A percentile compares a stretch with the other conserved stretches of the same genome.
These are phyloP conservation scores for Gossypium turneri DNA, from an alignment of 345 rosid species.

Conservation along the genomic window DNA sequence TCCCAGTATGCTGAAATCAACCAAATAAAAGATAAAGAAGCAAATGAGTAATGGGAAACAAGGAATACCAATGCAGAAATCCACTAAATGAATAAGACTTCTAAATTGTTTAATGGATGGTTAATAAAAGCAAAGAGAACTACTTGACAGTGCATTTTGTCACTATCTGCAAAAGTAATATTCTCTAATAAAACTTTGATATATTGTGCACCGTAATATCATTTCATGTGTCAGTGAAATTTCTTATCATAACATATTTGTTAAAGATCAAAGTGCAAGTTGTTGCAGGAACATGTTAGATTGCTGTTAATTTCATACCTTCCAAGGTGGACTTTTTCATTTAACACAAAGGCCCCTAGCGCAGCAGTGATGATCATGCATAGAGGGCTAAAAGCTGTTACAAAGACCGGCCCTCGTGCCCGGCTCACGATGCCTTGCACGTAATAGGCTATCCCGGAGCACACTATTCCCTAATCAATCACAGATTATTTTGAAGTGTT, in stretches of 20 bases:
- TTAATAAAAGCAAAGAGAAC: neutral
- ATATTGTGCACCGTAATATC: neutral
- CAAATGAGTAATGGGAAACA: neutral
- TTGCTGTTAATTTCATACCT: constrained; percentile 43
- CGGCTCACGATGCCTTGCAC: constrained; percentile 71
- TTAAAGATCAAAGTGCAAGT: neutral
- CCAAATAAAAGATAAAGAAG: neutral
- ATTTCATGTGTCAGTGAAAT: neutral
- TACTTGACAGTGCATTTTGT: neutral
- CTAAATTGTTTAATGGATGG: neutral
- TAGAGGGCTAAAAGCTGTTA: constrained; percentile 80
- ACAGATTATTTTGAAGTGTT: neutral
- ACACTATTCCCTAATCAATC: constrained; percentile 63
- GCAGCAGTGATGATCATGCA: constrained; percentile 82
- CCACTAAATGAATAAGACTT: constrained; percentile 5
- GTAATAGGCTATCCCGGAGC: constrained; percentile 87
- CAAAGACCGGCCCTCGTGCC: constrained; percentile 81
- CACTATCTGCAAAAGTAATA: neutral
- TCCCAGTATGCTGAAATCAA: constrained; percentile 59
- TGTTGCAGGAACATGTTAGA: too few relatives aligned
- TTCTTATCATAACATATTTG: neutral
- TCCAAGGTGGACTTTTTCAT: constrained; percentile 76
- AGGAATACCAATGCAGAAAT: neutral
- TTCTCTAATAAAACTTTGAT: neutral
- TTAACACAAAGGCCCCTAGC: constrained; percentile 57